Percentiles rank a stretch among this genome's conserved stretches.
These are phyloP conservation scores for Posidonia oceanica DNA, from an alignment of 116 monocot genomes.

Conservation along the genomic window DNA sequence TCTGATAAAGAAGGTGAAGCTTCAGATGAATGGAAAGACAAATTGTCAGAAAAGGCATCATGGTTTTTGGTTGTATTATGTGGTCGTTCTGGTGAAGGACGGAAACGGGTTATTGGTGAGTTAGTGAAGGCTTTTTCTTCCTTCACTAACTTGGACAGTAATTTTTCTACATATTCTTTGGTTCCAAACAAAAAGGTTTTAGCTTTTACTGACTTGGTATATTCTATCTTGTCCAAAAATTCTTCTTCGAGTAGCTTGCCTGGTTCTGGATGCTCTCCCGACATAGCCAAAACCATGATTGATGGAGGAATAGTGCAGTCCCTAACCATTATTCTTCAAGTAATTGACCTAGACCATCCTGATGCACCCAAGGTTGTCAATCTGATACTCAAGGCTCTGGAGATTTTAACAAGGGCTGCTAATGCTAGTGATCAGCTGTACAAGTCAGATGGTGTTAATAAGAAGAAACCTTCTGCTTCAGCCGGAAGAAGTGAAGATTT, in stretches of 20 bases:
- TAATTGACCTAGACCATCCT: slow-evolving; percentile 73
- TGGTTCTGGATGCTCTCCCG: slow-evolving; percentile 66
- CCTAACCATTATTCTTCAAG: slow-evolving; percentile 41
- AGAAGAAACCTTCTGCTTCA: slow-evolving; percentile 27
- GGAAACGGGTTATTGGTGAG: slow-evolving; percentile 58
- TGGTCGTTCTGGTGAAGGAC: slow-evolving; percentile 59
- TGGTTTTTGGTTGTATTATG: slow-evolving; percentile 65
- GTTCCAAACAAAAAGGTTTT: slow-evolving; percentile 49
- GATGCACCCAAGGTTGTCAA: slow-evolving; percentile 62
- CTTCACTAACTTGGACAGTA: slow-evolving; percentile 21
- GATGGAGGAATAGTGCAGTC: slow-evolving; percentile 66
- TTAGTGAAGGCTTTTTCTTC: slow-evolving; percentile 54
- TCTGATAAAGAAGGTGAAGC: slow-evolving; percentile 26
- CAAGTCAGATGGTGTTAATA: slow-evolving; percentile 32
- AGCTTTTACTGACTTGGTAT: slow-evolving; percentile 43
- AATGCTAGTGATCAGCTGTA: slow-evolving; percentile 52
- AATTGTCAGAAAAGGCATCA: slow-evolving; percentile 65
- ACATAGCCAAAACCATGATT: slow-evolving; percentile 77
- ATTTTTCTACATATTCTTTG: slow-evolving; percentile 29
- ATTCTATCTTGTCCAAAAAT: slow-evolving; percentile 64
- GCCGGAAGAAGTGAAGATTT: slow-evolving; percentile 31
- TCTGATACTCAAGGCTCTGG: slow-evolving; percentile 58
- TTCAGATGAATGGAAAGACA: slow-evolving; percentile 43
- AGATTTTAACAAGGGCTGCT: slow-evolving; percentile 63
- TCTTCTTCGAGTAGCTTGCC: slow-evolving; percentile 37